Evolutionary conservation across 2,329 filamentous ascomycete genomes (phyloP).

Genomic region (Nannizziopsis arthrosporioides): DNA sequence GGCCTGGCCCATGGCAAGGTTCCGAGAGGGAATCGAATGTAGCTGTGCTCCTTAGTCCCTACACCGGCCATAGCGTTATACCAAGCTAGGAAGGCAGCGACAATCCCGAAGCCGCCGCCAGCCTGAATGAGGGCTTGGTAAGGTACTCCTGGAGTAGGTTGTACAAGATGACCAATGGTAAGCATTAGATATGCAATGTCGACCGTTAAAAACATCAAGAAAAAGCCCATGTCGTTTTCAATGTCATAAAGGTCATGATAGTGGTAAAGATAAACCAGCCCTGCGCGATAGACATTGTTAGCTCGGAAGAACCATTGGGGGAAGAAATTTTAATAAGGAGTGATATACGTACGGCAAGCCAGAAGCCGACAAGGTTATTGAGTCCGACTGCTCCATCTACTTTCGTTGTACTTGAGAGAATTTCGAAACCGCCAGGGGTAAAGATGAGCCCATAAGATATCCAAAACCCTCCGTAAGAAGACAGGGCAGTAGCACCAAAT

Average conservation of each 20-base stretch:
- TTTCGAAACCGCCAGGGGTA: constrained; percentile 55
- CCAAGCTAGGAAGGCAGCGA: constrained; percentile 74
- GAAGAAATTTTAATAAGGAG: background rate
- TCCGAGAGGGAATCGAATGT: constrained; percentile 83
- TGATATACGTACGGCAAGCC: constrained; percentile 50
- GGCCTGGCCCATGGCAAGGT: constrained; percentile 90
- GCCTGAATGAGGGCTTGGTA: constrained; percentile 49
- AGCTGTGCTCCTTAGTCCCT: constrained; percentile 59
- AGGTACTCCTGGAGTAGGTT: constrained; percentile 32
- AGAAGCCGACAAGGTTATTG: constrained; percentile 57
- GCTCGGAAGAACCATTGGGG: background rate
- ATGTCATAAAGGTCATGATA: constrained; percentile 59
- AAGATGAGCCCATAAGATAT: constrained; percentile 60
- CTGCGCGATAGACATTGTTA: constrained; percentile 20
- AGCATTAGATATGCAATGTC: constrained; percentile 66
- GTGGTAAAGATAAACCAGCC: constrained; percentile 81
- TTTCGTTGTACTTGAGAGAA: constrained; percentile 38
- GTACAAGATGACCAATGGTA: constrained; percentile 51
- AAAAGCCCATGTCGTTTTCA: constrained; percentile 70
- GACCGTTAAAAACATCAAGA: constrained; percentile 63
- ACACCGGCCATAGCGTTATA: constrained; percentile 78
- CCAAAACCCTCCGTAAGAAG: constrained; percentile 79
- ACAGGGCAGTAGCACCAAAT: constrained; percentile 69
- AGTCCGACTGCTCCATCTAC: constrained; percentile 31
- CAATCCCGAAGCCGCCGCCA: constrained; percentile 67